Evolutionary conservation across 2,329 filamentous ascomycete genomes (phyloP), one percentile per base, ranked within the genome.

Genomic region (Penicillium sp.): DNA sequence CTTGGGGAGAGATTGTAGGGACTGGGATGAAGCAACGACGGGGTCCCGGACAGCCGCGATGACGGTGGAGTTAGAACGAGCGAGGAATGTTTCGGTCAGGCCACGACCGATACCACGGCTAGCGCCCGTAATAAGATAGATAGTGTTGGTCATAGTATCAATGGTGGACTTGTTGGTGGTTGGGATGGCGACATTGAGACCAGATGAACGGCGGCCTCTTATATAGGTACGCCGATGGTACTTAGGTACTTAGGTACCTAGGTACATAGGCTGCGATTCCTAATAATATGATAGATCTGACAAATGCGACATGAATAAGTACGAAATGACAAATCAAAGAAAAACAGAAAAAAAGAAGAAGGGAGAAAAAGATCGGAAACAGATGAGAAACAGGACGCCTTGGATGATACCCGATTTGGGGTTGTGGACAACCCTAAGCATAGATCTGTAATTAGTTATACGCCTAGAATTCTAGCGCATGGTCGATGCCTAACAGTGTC

Each of bases 1-100:
- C 3, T 51, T 64, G 6, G 73, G 66, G 0, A 78, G 61, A 1
- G 45, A 33, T 6, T 33, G 10, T 3, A 56, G 39, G 2, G 39
- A 41, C 35, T 48, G 26, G 5, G 44, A 35, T 10, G 34, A 24
- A 8, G 43, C 15, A 33, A 4, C 5, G 8, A 22, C 24, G 17
- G 37, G 48, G 10, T 48, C 44, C 0, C 52, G 48, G 17, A 37
- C 35, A 2, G 48, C 44, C 6, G 39, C 48, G 9, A 53, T 45
- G 8, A 51, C 48, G 2, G 44, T 48, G n/a, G 9, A 32, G 28
- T 51, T 32, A 10, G 51, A 21, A 9, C 39, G 31, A 6, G 39
- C 34, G 38, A 53, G 48, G 26, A 34, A 45, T 29, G 24, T 31
- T 21, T 41, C 35, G 6, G 39, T 8, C 5, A 53, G 13, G 7